These are phyloP conservation scores for Phaeoacremonium minimum DNA, from an alignment of 2,329 filamentous ascomycete genomes.

Conservation along the genomic window DNA sequence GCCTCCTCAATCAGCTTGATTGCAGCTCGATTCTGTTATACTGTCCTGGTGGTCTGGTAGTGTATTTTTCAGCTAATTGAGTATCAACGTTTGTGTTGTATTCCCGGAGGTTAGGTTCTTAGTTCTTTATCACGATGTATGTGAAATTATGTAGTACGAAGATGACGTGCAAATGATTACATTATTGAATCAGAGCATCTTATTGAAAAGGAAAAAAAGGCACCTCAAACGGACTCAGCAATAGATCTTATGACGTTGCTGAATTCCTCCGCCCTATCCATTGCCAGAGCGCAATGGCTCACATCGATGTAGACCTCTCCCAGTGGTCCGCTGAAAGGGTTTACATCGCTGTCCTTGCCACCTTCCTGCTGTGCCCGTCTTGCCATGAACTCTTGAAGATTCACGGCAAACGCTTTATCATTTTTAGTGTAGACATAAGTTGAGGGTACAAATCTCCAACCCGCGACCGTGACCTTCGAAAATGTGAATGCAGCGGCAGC, in stretches of 20 bases:
- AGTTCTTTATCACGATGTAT: background rate
- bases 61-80: too few species aligned
- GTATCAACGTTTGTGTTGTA: too few species aligned
- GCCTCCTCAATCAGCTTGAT: too few species aligned
- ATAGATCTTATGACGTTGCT: background rate
- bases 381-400: background rate
- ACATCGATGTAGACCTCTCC: background rate
- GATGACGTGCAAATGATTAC: background rate
- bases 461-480: background rate
- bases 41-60: too few species aligned
- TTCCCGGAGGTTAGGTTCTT: too few species aligned
- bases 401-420: background rate
- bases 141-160: background rate
- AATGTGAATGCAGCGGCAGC: background rate
- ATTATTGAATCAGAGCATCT: background rate
- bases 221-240: background rate
- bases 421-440: background rate
- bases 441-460: background rate
- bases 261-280: background rate
- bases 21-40: too few species aligned
- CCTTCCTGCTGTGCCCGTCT: background rate
- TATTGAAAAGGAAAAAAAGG: background rate
- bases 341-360: background rate
- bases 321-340: background rate
- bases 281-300: background rate